Conservation (phyloP, 495 filamentous ascomycete species). For the Penicillium ochrochloron region DNA sequence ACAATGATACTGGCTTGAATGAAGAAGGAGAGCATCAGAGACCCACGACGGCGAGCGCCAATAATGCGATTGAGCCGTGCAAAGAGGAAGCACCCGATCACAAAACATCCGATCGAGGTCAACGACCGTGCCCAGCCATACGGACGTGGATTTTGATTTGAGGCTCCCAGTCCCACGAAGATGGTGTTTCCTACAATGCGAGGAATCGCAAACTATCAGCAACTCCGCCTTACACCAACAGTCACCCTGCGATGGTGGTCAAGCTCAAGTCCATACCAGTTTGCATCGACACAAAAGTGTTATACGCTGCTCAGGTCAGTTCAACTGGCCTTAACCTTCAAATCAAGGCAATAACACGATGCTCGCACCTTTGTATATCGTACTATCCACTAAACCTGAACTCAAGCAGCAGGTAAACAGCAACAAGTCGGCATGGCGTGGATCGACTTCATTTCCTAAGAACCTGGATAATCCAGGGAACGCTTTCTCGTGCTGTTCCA, state of each 20-base stretch:
- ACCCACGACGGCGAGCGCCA: constrained; percentile 46
- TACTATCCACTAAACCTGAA: constrained; percentile 56
- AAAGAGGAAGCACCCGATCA: constrained; percentile 54
- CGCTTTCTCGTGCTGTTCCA: constrained; percentile 15
- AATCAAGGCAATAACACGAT: neutral
- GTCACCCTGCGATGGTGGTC: neutral
- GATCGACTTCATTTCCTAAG: constrained; percentile 39
- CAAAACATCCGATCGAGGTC: constrained; percentile 57
- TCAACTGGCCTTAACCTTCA: neutral
- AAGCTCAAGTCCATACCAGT: constrained; percentile 41
- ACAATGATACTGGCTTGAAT: constrained; percentile 58
- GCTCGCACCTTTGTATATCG: constrained; percentile 49
- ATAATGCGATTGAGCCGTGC: constrained; percentile 36
- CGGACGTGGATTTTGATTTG: constrained; percentile 53
- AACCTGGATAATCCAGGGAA: constrained; percentile 22
- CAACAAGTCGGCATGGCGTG: constrained; percentile 45
- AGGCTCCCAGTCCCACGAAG: constrained; percentile 63
- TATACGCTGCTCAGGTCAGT: constrained; percentile 45
- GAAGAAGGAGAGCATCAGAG: constrained; percentile 57
- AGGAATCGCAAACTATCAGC: neutral
- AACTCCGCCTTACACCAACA: neutral
- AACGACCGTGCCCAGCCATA: constrained; percentile 64
- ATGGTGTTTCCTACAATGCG: constrained; percentile 57
- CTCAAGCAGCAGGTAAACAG: constrained; percentile 54
- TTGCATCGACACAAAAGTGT: constrained; percentile 61